Evolutionary conservation across 2,329 filamentous ascomycete genomes (phyloP).

Genomic region (Fusarium falciforme): DNA sequence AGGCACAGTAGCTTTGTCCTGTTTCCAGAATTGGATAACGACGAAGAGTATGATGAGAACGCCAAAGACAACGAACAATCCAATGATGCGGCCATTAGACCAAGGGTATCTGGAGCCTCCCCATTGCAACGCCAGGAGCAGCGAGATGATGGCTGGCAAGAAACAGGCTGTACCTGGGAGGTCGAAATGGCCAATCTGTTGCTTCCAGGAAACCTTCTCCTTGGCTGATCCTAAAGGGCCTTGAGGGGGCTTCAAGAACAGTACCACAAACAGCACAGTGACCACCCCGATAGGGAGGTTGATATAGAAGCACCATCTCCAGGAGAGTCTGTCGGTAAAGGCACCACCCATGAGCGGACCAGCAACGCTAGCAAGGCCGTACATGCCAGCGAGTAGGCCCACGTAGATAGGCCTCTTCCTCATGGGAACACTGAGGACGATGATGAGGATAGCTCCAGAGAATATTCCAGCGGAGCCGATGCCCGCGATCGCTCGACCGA

Average conservation of each 20-base stretch:
- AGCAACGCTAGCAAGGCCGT: conserved; percentile 46
- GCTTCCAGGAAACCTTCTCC: conserved; percentile 47
- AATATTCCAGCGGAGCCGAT: conserved; percentile 60
- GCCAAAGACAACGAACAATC: conserved; percentile 2
- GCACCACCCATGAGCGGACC: conserved; percentile 49
- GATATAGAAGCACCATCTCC: conserved; percentile 21
- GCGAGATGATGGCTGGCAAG: background rate
- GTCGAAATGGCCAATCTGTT: conserved; percentile 42
- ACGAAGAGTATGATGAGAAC: conserved; percentile 48
- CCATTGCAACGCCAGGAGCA: conserved; percentile 11
- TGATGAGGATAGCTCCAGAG: conserved; percentile 59
- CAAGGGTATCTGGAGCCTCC: conserved; percentile 7
- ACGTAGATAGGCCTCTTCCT: conserved; percentile 46
- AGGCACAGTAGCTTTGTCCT: conserved; percentile 55
- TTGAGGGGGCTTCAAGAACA: conserved; percentile 50
- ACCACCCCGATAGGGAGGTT: conserved; percentile 43
- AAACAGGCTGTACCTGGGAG: conserved; percentile 48
- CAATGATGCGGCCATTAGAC: conserved; percentile 8
- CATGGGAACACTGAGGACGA: conserved; percentile 52
- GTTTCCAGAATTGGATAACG: conserved; percentile 51
- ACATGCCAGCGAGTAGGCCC: conserved; percentile 45
- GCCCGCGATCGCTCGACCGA: conserved; percentile 60
- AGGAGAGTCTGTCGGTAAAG: conserved; percentile 45
- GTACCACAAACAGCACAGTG: conserved; percentile 30
- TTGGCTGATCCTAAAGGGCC: conserved; percentile 20